Evolutionary conservation across 371 early-diverging fungal genomes (phyloP), one percentile per base, ranked within the genome.

Genomic region (Mortierella sp.): DNA sequence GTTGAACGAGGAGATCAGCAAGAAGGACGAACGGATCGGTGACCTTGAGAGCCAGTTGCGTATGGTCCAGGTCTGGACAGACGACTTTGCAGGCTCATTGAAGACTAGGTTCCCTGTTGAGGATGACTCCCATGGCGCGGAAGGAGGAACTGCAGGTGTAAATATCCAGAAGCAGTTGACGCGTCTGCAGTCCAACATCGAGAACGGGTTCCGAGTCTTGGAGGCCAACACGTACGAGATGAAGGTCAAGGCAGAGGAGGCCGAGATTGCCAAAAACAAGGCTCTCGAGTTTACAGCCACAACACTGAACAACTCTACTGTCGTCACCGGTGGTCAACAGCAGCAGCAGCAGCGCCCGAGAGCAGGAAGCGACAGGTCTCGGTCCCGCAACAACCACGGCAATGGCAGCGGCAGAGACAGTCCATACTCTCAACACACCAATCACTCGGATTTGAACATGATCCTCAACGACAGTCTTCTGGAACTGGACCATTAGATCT

Each of bases 221-320:
- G 86, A 85, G 72, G 74, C 77, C 5, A 74, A 77, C 19, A 77
- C 79, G 6, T 78, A 85, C 72, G 80, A 85, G 48, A 52, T 82
- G 48, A 80, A 71, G 58, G 28, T 73, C 19, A 81, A 80, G 47
- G 80, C 86, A 0, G 63, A 79, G 45, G 82, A 74, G 24, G 86
- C 82, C 2, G 82, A 82, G n/a, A 21, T n/a, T 24, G 80, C 77
- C 54, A 85, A 75, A 63, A 74, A 79, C 45, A 76, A 74, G 57
- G 86, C 86, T 24, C 31, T 82, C 5, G 86, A 85, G 58, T 85
- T 85, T 44, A 55, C 82, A 8, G 80, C 86, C 8, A 79, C 77
- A 13, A 80, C 86, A 1, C 63, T 85, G 19, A 75, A 80, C 58
- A 85, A 82, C 54, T 75, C 72, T 1, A 50, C 24, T 63, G 48